Evolutionary conservation across 2,329 filamentous ascomycete genomes (phyloP).

Genomic region (Xylaria sp.): DNA sequence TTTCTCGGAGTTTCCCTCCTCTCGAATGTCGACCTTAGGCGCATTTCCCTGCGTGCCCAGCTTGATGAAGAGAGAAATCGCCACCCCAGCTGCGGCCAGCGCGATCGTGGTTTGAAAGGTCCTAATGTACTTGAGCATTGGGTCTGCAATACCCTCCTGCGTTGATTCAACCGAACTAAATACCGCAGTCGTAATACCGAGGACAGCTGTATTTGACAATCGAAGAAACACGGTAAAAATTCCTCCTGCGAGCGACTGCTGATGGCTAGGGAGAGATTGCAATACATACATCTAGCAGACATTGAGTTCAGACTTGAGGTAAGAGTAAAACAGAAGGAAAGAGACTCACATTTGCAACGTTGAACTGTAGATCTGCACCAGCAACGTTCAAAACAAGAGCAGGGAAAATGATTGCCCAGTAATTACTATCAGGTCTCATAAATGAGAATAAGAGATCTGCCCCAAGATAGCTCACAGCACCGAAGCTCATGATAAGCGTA

Average conservation of each 20-base stretch:
- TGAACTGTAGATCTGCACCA: constrained; percentile 73
- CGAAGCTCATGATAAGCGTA: constrained; percentile 61
- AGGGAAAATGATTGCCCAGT: constrained; percentile 71
- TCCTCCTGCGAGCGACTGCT: constrained; percentile 70
- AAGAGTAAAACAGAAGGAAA: neutral
- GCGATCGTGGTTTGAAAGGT: constrained; percentile 57
- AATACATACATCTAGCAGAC: constrained; percentile 67
- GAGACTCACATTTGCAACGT: constrained; percentile 67
- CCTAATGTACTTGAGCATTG: constrained; percentile 55
- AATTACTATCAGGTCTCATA: constrained; percentile 58
- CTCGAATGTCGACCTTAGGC: constrained; percentile 26
- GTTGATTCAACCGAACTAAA: constrained; percentile 55
- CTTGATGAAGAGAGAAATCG: constrained; percentile 57
- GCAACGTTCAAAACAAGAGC: constrained; percentile 64
- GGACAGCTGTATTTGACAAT: constrained; percentile 62
- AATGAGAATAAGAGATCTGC: constrained; percentile 60
- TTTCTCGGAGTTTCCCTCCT: constrained; percentile 16
- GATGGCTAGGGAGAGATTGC: constrained; percentile 64
- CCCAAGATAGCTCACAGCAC: constrained; percentile 47
- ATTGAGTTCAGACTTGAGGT: constrained; percentile 19
- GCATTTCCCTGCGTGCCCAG: constrained; percentile 58
- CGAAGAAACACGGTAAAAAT: constrained; percentile 71
- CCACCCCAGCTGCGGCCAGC: constrained; percentile 49
- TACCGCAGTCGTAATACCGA: constrained; percentile 67
- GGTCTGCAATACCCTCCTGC: constrained; percentile 43